Base-by-base conservation (phyloP, 73 alveolate species). In the Paramecium biaurelia region DNA sequence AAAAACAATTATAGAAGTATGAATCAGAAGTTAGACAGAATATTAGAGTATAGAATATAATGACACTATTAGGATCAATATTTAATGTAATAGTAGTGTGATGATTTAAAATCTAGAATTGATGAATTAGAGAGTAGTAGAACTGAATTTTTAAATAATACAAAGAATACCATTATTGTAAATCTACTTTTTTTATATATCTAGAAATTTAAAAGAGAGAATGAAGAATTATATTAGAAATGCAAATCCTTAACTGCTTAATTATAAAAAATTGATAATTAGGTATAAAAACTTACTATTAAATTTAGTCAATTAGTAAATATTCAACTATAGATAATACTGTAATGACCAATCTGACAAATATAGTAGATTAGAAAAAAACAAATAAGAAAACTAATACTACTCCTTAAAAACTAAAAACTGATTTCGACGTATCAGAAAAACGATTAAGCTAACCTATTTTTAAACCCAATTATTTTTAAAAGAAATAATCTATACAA, bases 181-280 rank as follows among this genome's bases (percentile, higher is more conserved):
- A 34, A 5, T 47, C 21, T 70, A 7, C 9, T 15, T 15, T 32
- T 11, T 2, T 35, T 10, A 72, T n/a, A 9, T 34, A 0, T 47
- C 3, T 72, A 72, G 86, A 72, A 72, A 20, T 72, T 72, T 28
- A 72, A 72, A 72, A 72, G 63, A 35, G 86, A 72, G n/a, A 72
- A 72, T 72, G 63, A 72, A 38, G 86, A 72, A 37, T 21, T 72
- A 23, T 72, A 72, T 35, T 72, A 72, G 58, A 72, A 72, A 38
- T 20, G 32, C n/a, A 30, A 72, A 32, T 72, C 56, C 57, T 72
- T 72, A 72, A 72, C 58, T 26, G 47, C 84, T 24, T 63, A 63
- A 63, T 58, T 58, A 58, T 58, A 15, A 20, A 58, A 58, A 58
- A 18, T 63, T 63, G 84, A 63, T 63, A 63, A 63, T 32, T 35